Percentiles rank a stretch among this genome's conserved stretches.
Conservation (phyloP, 768 basidiomycete genomes). For the Neoboletus magnificus region DNA sequence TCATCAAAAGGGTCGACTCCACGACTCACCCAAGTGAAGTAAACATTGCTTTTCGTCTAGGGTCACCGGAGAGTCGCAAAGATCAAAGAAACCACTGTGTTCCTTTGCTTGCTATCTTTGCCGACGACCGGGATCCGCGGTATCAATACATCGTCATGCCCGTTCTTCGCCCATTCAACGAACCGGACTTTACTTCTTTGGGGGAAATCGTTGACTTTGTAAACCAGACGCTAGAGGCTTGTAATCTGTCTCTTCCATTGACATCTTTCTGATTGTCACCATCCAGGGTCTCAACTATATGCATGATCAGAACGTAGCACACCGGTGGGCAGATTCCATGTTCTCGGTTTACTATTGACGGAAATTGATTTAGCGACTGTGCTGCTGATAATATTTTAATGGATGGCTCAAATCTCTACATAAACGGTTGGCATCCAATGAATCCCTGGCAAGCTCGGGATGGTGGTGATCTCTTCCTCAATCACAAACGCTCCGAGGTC, state of each 20-base stretch:
- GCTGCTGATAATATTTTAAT: not conserved
- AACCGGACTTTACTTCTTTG: constrained; percentile 22
- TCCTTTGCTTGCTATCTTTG: constrained; percentile 17
- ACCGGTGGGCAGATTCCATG: not conserved
- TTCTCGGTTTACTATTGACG: not conserved
- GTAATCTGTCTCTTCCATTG: too few relatives aligned
- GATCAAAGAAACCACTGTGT: constrained; percentile 24
- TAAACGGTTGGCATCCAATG: not conserved
- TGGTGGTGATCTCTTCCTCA: constrained; percentile 8
- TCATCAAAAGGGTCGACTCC: constrained; percentile 1
- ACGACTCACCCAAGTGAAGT: constrained; percentile 4
- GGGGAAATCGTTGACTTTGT: constrained; percentile 29
- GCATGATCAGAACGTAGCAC: not conserved
- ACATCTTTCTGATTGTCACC: too few relatives aligned
- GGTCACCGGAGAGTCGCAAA: not conserved
- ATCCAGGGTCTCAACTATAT: not conserved
- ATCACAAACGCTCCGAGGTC: constrained; percentile 22
- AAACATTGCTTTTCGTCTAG: not conserved
- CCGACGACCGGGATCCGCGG: constrained; percentile 1
- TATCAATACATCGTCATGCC: not conserved
- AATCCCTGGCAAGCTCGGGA: not conserved
- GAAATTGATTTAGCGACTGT: not conserved
- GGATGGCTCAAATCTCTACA: not conserved
- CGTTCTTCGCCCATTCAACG: constrained; percentile 20
- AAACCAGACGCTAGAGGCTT: constrained; percentile 16